Evolutionary conservation across 495 filamentous ascomycete genomes (phyloP), one percentile per base, ranked within the genome.

Genomic region (Elasticomyces elasticus): DNA sequence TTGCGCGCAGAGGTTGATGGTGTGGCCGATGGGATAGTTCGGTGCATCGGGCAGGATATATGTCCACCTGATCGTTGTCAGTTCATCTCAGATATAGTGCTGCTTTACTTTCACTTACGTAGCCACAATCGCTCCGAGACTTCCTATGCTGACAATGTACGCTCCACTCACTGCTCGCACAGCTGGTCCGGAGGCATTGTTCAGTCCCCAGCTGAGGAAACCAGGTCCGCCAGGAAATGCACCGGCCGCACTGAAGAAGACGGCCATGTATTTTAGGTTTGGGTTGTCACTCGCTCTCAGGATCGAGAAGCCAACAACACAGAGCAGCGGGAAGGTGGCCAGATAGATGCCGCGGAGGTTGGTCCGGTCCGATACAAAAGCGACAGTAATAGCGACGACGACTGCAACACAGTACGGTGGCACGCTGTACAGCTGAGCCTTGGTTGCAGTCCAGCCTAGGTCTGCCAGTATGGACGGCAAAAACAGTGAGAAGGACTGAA

Each of bases 381-480:
- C 87, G 25, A 87, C 70, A n/a, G 84, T 31, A 74, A 94, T 82
- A 12, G 86, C 82, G 49, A 94, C 85, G 6, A 56, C 76, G 51
- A 86, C 94, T 0, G 88, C 81, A 7, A 69, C 79, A n/a, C 82
- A 87, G 82, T 86, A 95, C 0, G 87, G 87, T 7, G 89, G 85
- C n/a, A 95, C 87, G 40, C 80, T 82, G 60, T 81, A 81, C 25
- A 95, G 72, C 59, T 95, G 89, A 1, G 89, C 89, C 54, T 78
- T 71, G 63, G 91, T 87, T 15, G 80, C 64, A 66, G 58, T 61
- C 56, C 54, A 65, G 20, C 62, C 62, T 13, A 65, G 60, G 38
- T 65, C 43, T 22, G 56, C 70, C 25, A 72, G 68, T 17, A 60
- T 52, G 11, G 57, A 52, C 22, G 33, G 48, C 45, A 43, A 45